Conservation (phyloP, 2,329 filamentous ascomycete genomes). For the Sarocladium strictum region DNA sequence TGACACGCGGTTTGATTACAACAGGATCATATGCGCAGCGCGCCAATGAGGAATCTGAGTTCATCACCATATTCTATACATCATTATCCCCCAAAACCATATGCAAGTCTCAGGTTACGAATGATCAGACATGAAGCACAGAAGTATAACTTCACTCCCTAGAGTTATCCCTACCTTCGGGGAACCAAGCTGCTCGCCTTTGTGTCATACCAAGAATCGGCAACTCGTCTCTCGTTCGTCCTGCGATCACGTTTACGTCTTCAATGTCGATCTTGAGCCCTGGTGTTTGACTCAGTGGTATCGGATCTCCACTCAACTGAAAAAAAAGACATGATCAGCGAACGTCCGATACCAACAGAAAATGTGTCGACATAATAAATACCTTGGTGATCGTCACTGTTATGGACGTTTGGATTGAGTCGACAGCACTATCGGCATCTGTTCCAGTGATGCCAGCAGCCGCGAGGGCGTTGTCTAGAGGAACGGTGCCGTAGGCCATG, state of each 20-base stretch:
- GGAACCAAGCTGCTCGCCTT: not conserved
- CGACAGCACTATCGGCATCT: constrained; percentile 16
- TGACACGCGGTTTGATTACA: too few species aligned
- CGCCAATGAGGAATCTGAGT: too few species aligned
- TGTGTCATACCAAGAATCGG: not conserved
- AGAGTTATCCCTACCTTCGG: not conserved
- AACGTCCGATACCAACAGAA: too few species aligned
- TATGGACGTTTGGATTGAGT: constrained; percentile 21
- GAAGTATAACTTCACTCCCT: too few species aligned
- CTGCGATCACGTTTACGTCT: not conserved
- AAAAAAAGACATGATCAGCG: not conserved
- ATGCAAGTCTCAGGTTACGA: too few species aligned
- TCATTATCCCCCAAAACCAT: too few species aligned
- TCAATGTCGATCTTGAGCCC: constrained; percentile 11
- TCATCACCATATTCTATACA: too few species aligned
- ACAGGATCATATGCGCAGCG: too few species aligned
- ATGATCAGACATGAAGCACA: too few species aligned
- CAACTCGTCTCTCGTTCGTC: constrained; percentile 2
- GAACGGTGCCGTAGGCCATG: constrained; percentile 25
- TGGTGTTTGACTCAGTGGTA: not conserved
- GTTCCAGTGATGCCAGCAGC: constrained; percentile 38
- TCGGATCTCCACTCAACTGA: constrained; percentile 1
- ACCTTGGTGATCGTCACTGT: constrained; percentile 29
- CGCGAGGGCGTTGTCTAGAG: constrained; percentile 60
- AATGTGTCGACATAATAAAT: too few species aligned